Evolutionary conservation across 805 yeast species (phyloP), one percentile per base, ranked within the genome.

Genomic region (Starmerella vaccinii): DNA sequence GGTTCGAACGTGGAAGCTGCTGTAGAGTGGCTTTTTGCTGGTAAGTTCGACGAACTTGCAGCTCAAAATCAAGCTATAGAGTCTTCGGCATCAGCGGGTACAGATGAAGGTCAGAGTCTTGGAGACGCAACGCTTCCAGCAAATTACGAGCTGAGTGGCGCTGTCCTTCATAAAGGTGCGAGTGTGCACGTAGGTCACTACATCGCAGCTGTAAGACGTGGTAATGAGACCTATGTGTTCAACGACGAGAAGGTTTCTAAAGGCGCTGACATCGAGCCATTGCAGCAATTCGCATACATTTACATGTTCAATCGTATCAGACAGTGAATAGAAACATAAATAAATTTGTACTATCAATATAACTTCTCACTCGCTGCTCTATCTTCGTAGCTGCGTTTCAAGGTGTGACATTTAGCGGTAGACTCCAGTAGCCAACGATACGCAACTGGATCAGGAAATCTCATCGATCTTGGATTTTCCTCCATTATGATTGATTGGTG

Each of bases 101-200:
- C 22, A 13, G 24, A 9, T 6, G 40, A 16, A 10, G 44, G 30
- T 26, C 37, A 39, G 12, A 49, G 47, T 5, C 27, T 21, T 5
- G 58, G 54, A 3, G 47, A 47, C 26, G 9, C 53, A 13, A 13
- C 34, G 2, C 49, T 50, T n/a, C 68, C 68, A 13, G 67, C 74
- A 0, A 52, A 58, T 15, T 87, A 81, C 61, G 54, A 59, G 4
- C 65, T 89, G 44, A 71, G 74, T 40, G 82, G 83, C 0, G 81
- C 84, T 5, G 72, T 89, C 15, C 87, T 95, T 63, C 97, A 88
- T 65, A 89, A 88, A 64, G 97, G 97, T 7, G 72, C 79, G 2
- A 82, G 95, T 12, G 82, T 86, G 1, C 95, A 89, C 58, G 84
- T 95, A 0, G 96, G 96, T 0, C 97, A 88, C 64, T 88, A 88